Evolutionary conservation across 1,284 basidiomycete genomes (phyloP).

Genomic region (Pascua guehoae): DNA sequence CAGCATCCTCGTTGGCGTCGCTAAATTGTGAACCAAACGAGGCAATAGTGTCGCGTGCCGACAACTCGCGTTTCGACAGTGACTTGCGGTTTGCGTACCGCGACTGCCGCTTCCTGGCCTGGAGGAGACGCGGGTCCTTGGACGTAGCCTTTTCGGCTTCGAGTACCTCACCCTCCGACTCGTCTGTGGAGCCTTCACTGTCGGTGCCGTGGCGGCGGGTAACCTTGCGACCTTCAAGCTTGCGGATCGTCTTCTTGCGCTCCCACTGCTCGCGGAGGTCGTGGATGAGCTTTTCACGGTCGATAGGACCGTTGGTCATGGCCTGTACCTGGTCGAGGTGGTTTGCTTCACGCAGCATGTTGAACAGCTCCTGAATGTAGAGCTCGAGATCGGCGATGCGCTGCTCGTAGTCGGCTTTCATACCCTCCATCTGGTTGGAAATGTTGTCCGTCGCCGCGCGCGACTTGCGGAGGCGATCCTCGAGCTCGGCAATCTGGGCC

Average conservation of each 20-base stretch:
- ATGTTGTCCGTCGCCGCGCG: conserved; percentile 72
- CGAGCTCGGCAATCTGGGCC: conserved; percentile 65
- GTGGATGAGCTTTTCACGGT: conserved; percentile 74
- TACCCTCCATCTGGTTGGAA: conserved; percentile 72
- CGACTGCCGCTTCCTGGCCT: neutral
- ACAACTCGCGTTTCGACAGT: neutral
- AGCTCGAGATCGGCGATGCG: conserved; percentile 82
- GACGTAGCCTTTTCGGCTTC: conserved; percentile 40
- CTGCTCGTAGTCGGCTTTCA: conserved; percentile 79
- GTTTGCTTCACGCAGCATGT: conserved; percentile 81
- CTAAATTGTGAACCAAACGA: conserved; percentile 74
- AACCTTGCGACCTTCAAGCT: conserved; percentile 65
- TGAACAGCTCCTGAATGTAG: conserved; percentile 89
- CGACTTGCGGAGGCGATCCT: conserved; percentile 74
- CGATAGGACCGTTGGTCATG: conserved; percentile 57
- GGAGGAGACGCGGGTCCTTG: conserved; percentile 3
- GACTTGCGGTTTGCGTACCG: conserved; percentile 7
- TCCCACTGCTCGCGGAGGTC: conserved; percentile 72
- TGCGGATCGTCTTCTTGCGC: conserved; percentile 76
- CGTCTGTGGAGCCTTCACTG: conserved; percentile 26
- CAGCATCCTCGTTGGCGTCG: conserved; percentile 84
- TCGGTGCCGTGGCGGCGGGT: conserved; percentile 37
- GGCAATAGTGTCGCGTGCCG: neutral
- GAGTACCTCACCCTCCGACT: conserved; percentile 41
- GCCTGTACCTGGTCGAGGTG: conserved; percentile 68